Percentiles rank a stretch among this genome's conserved stretches.
phyloP scores from a whole-genome alignment of 257 asterid species.

The Schizonepeta tenuifolia region DNA sequence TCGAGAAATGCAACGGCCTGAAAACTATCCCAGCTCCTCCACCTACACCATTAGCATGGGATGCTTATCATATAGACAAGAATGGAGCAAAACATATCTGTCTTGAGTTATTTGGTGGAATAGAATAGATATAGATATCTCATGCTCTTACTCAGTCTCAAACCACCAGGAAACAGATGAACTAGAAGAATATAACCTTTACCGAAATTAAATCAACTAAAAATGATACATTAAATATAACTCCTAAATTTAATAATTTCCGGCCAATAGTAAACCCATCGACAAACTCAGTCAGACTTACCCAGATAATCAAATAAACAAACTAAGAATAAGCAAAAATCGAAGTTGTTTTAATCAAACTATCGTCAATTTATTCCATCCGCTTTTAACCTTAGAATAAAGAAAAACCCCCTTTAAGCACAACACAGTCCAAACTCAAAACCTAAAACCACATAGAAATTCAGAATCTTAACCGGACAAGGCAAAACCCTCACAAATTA shows the following conservation, averaged over 20 bases:
- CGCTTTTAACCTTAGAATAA: slow-evolving; percentile 5
- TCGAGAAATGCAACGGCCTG: slow-evolving; percentile 15
- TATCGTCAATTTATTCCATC: background rate
- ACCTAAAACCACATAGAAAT: slow-evolving; percentile 11
- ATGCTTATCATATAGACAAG: background rate
- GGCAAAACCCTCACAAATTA: background rate
- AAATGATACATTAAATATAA: background rate
- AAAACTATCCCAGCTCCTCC: slow-evolving; percentile 18
- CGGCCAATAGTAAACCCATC: slow-evolving; percentile 7
- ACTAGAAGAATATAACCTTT: background rate
- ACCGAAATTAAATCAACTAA: background rate
- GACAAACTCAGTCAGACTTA: slow-evolving; percentile 16
- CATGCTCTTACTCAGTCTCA: background rate
- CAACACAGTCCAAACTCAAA: slow-evolving; percentile 8
- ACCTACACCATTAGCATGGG: slow-evolving; percentile 9
- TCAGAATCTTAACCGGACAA: background rate
- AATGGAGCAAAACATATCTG: background rate
- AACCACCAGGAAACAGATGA: background rate
- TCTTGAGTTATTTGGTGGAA: background rate
- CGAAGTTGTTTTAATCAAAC: slow-evolving; percentile 3
- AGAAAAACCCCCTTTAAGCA: background rate
- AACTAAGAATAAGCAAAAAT: background rate
- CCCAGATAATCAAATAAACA: slow-evolving; percentile 25
- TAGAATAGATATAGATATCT: background rate
- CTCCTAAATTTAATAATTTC: slow-evolving; percentile 10